Conservation (phyloP, 495 filamentous ascomycete genomes). For the Penicillium chermesinum region DNA sequence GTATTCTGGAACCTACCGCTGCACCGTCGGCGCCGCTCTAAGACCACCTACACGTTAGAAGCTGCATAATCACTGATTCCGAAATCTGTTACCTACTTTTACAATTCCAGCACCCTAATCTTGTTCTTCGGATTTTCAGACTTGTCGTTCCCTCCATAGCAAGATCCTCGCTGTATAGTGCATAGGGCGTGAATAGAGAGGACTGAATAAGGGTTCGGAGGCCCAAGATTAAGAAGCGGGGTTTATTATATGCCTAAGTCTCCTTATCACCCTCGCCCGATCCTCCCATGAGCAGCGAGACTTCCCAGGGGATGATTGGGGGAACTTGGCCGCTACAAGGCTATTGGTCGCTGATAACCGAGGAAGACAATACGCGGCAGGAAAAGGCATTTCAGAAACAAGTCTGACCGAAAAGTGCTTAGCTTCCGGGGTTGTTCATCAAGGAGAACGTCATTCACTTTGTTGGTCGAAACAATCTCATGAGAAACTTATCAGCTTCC, state of each 20-base stretch:
- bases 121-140: not conserved
- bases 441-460: too few relatives aligned
- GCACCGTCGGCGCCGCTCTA: not conserved
- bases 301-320: not conserved
- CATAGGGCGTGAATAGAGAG: not conserved
- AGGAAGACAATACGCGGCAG: too few relatives aligned
- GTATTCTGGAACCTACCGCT: not conserved
- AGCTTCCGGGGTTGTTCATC: too few relatives aligned
- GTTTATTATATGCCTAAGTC: not conserved
- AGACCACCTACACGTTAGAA: not conserved
- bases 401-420: too few relatives aligned
- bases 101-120: not conserved
- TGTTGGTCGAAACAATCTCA: too few relatives aligned
- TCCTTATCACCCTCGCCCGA: not conserved
- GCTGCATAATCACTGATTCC: not conserved
- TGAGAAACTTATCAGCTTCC: too few relatives aligned
- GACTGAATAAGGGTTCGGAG: not conserved
- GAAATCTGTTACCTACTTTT: not conserved
- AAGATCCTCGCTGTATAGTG: not conserved
- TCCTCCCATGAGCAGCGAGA: not conserved
- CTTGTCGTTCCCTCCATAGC: not conserved
- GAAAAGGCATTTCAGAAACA: too few relatives aligned
- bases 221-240: not conserved
- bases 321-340: not conserved
- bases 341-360: not conserved